Evolutionary conservation across 208 protist genomes (phyloP).

Genomic region (Strigomonas culicis): DNA sequence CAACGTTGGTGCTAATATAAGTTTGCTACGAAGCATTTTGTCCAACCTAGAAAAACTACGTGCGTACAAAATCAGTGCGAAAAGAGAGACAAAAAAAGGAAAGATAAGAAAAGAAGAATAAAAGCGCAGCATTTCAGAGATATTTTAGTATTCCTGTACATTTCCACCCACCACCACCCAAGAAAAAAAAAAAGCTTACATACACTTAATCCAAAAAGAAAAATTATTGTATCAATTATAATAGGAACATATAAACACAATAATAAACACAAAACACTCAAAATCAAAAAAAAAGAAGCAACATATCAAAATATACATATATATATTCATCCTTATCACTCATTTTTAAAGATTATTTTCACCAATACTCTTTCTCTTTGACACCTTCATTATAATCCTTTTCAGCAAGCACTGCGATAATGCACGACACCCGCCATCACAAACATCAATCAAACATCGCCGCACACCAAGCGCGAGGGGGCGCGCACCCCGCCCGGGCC

Average conservation of each 20-base stretch:
- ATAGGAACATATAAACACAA: neutral
- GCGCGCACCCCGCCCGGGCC: too few relatives aligned
- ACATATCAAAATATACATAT: neutral
- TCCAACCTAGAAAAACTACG: neutral
- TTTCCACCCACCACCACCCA: neutral
- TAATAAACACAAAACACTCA: neutral
- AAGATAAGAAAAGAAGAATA: constrained; percentile 8
- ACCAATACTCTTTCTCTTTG: neutral
- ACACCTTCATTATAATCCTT: neutral
- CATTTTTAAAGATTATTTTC: neutral
- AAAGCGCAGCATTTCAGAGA: neutral
- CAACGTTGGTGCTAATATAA: constrained; percentile 53
- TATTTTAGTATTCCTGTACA: neutral
- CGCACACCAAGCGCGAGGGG: too few relatives aligned
- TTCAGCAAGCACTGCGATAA: too few relatives aligned
- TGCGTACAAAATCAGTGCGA: neutral
- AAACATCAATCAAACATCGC: too few relatives aligned
- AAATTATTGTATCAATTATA: neutral
- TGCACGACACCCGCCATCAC: too few relatives aligned
- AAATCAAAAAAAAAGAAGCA: neutral
- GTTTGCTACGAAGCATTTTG: neutral
- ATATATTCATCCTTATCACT: neutral
- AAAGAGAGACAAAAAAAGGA: constrained; percentile 13
- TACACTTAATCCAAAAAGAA: neutral
- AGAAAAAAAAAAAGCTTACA: neutral